Evolutionary conservation across 352 stramenopile genomes (phyloP), one percentile per base, ranked within the genome.

Genomic region (Pythium phragmiticola): DNA sequence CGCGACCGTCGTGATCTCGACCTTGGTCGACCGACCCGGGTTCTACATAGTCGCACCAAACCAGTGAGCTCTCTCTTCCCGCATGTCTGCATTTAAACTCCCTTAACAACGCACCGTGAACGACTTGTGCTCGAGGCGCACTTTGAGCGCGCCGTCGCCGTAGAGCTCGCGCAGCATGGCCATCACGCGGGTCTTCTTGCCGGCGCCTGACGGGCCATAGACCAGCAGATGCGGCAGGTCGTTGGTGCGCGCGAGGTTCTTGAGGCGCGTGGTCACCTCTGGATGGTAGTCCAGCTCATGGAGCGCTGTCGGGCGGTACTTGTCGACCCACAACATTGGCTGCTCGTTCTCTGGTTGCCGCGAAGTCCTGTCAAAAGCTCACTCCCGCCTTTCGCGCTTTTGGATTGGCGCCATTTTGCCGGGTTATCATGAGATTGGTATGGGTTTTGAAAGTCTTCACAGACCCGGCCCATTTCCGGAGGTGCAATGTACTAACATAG

Each of bases 131-230:
- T 97, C 87, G 9, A 96, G 60, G 8, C 86, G 81, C 49, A 93
- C 68, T 70, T 97, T 97, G 61, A 98, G 84, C 21, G 95, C 96
- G 34, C 96, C 95, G 33, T 90, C 75, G 14, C 97, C 97, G 77
- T 98, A 99, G 5, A 99, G 74, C 60, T 92, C 90, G 43, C 92
- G 88, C 39, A 99, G 76, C 12, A 99, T 77, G 16, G 95, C 89
- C 83, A 98, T 96, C 51, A 99, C 97, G 58, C 97, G 90, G 33
- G 97, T 99, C 76, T 99, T 99, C 81, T 99, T 99, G 34, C 97
- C 98, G 16, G 96, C 94, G 26, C 98, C 98, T 4, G 92, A 92
- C 4, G 98, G 98, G 3, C 98, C 98, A 74, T 99, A 99, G 63
- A 99, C 97, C 34, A 99, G 87, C 54, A 99, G 76, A 76, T 99